phyloP scores from a whole-genome alignment of 352 stramenopile species.

The Blastocystis sp. region DNA sequence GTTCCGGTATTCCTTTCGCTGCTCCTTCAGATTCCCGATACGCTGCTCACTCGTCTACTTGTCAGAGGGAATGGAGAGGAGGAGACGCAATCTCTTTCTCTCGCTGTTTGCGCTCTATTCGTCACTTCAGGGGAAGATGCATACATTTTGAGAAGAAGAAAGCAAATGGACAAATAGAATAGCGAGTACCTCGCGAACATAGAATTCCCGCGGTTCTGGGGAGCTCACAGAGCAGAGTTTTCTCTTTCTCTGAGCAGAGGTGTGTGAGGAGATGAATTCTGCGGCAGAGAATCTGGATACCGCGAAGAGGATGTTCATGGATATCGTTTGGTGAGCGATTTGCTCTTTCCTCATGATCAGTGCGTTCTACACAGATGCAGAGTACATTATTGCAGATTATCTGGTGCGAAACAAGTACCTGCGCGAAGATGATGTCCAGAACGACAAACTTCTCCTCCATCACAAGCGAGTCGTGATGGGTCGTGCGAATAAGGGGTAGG shows the following conservation, averaged over 20 bases:
- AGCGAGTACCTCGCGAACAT: no score
- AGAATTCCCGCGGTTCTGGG: no score
- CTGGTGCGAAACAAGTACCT: constrained; percentile 53
- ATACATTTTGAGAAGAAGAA: no score
- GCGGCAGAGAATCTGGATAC: neutral
- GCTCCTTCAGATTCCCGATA: constrained; percentile 50
- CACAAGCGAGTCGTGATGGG: constrained; percentile 27
- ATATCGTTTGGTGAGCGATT: constrained; percentile 15
- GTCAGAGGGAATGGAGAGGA: neutral
- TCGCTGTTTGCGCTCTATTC: no score
- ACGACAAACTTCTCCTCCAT: constrained; percentile 15
- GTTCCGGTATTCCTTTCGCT: constrained; percentile 30
- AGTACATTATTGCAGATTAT: constrained; percentile 47
- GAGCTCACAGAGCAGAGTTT: no score
- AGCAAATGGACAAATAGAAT: no score
- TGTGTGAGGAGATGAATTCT: neutral
- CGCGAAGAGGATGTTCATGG: constrained; percentile 44
- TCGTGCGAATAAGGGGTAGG: neutral
- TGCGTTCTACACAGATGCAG: constrained; percentile 55
- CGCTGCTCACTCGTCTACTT: neutral
- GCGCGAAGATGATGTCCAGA: constrained; percentile 40
- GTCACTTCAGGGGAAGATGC: no score
- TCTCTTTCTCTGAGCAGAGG: no score
- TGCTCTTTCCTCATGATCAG: neutral
- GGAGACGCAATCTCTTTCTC: no score